A percentile compares a stretch with the other conserved stretches of the same genome.
Conservation (phyloP, 2,329 filamentous ascomycete genomes). For the Fusarium pseudocircinatum region DNA sequence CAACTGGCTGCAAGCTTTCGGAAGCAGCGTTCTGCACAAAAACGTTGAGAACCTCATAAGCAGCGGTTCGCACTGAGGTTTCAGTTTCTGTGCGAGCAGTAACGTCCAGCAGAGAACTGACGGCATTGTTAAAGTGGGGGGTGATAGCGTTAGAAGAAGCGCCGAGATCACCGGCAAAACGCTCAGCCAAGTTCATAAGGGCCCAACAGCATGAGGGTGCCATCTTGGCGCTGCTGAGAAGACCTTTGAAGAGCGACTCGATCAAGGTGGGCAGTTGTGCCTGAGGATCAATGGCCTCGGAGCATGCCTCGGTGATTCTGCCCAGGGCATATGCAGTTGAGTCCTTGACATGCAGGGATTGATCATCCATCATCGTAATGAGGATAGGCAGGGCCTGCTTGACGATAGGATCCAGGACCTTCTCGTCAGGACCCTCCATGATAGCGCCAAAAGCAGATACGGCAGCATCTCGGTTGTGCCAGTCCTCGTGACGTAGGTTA, state of each 20-base stretch:
- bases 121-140: constrained; percentile 91
- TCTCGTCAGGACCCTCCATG: constrained; percentile 97
- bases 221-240: constrained; percentile 95
- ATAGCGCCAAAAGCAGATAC: constrained; percentile 98
- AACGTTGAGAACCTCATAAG: constrained; percentile 95
- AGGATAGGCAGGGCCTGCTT: constrained; percentile 94
- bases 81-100: constrained; percentile 86
- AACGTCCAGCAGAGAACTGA: constrained; percentile 83
- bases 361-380: constrained; percentile 91
- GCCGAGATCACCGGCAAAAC: constrained; percentile 88
- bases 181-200: constrained; percentile 96
- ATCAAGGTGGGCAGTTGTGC: constrained; percentile 87
- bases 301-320: constrained; percentile 93
- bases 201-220: constrained; percentile 99
- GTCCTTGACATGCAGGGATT: constrained; percentile 89
- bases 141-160: constrained; percentile 83
- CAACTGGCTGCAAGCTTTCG: constrained; percentile 84
- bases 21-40: constrained; percentile 92
- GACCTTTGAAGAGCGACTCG: constrained; percentile 85
- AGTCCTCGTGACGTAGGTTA: constrained; percentile 90
- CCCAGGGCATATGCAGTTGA: constrained; percentile 96
- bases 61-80: constrained; percentile 89
- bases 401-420: constrained; percentile 89
- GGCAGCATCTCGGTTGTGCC: constrained; percentile 93
- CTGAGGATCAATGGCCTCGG: constrained; percentile 87